Evolutionary conservation across 2,329 filamentous ascomycete species (phyloP), one percentile per base, ranked within the genome.

Genomic region (Teratosphaeriaceae sp.): DNA sequence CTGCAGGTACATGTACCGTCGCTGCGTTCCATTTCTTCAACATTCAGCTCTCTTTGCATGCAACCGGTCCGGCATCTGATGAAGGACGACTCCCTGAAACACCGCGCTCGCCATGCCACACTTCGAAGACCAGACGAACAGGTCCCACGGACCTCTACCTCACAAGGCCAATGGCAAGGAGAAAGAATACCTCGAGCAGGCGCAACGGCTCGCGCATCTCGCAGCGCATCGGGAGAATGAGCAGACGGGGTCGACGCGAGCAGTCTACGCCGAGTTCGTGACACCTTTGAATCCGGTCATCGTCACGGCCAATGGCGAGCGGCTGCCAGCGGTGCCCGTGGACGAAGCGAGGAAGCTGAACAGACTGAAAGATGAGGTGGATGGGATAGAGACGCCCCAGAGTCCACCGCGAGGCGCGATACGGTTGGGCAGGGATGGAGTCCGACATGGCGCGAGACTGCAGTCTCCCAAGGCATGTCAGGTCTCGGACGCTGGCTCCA

Each of bases 271-370:
- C 22, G 73, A 64, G 40, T 75, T 74, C 54, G 58, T 76, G 40
- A 89, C 85, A 0, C 75, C 82, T 0, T 78, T 82, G 38, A 84
- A 89, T 59, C 78, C 84, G 0, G 78, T 88, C 13, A 77, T 89
- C 35, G 68, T 81, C 41, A 87, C 83, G 1, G 73, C 75, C 12
- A 76, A 83, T 58, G 84, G 83, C 22, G 73, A 75, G 36, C 70
- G 83, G 29, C 62, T 88, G 5, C 84, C 85, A 0, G 75, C 76
- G 1, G 79, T 88, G 1, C 84, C 84, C 1, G 59, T 87, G 3
- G 69, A 76, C 23, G 84, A 89, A 65, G 84, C 85, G 1, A 71
- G 78, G 47, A 84, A 80, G 58, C 70, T 89, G 43, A 89, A 89
- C 58, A 57, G 69, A 4, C 60, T 85, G 31, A 78, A 73, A 47